Evolutionary conservation across 2,329 filamentous ascomycete genomes (phyloP).

Genomic region (Talaromyces rugulosus): DNA sequence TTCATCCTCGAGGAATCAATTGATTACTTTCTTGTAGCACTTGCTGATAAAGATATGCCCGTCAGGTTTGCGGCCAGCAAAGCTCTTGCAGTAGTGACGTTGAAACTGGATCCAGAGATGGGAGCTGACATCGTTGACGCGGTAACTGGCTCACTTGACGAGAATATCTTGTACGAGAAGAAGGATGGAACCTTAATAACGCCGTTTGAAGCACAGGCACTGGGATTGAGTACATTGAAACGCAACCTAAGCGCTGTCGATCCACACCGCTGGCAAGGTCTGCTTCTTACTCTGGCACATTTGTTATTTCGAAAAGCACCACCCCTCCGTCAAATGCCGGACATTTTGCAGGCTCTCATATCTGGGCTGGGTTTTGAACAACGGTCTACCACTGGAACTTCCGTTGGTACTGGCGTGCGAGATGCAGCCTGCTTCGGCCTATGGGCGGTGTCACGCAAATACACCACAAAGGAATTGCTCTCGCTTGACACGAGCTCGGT

Average conservation of each 20-base stretch:
- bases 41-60: slow-evolving; percentile 85
- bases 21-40: slow-evolving; percentile 69
- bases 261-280: slow-evolving; percentile 82
- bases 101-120: slow-evolving; percentile 76
- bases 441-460: slow-evolving; percentile 86
- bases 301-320: slow-evolving; percentile 80
- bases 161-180: slow-evolving; percentile 57
- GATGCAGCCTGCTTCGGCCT: slow-evolving; percentile 96
- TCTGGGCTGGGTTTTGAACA: slow-evolving; percentile 86
- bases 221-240: slow-evolving; percentile 38
- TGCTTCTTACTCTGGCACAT: slow-evolving; percentile 83
- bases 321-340: slow-evolving; percentile 63
- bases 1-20: slow-evolving; percentile 74
- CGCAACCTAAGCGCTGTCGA: slow-evolving; percentile 69
- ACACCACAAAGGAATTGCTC: slow-evolving; percentile 72
- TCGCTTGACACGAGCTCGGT: slow-evolving; percentile 47
- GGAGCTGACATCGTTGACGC: slow-evolving; percentile 82
- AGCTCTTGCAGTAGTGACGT: slow-evolving; percentile 78
- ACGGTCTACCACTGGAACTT: slow-evolving; percentile 75
- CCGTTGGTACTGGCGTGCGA: slow-evolving; percentile 82
- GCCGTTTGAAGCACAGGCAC: slow-evolving; percentile 26
- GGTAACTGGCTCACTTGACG: slow-evolving; percentile 65
- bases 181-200: slow-evolving; percentile 37
- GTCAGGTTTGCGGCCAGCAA: slow-evolving; percentile 90
- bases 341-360: slow-evolving; percentile 72